A percentile compares a stretch with the other conserved stretches of the same genome.
Conservation (phyloP, 345 rosid genomes). For the Capsella bursapastoris region DNA sequence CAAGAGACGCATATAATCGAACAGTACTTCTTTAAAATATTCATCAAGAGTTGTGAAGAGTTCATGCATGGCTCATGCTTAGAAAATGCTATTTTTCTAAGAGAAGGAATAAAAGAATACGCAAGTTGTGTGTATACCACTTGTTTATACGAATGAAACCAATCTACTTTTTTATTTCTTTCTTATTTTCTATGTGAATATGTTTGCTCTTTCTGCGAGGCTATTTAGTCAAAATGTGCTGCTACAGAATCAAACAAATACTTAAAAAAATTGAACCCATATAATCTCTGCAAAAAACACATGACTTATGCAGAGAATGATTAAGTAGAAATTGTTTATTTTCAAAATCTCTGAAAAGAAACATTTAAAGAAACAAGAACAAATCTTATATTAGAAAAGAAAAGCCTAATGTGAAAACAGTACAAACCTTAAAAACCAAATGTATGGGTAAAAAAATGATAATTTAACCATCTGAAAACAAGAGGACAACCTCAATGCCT, state of each 20-base stretch:
- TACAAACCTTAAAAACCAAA: conserved; percentile 30
- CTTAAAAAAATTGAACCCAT: conserved; percentile 28
- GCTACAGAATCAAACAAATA: conserved; percentile 34
- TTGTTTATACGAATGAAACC: conserved; percentile 34
- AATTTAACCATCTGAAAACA: conserved; percentile 34
- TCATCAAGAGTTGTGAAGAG: conserved; percentile 31
- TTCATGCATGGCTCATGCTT: conserved; percentile 42
- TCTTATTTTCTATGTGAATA: neutral
- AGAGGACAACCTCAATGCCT: conserved; percentile 42
- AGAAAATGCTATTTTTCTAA: conserved; percentile 31
- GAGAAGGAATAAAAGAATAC: conserved; percentile 1
- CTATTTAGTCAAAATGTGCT: conserved; percentile 45
- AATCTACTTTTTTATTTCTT: conserved; percentile 6
- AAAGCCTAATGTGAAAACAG: conserved; percentile 27
- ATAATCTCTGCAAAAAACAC: conserved; percentile 35
- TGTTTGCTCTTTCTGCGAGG: conserved; percentile 17
- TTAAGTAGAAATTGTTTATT: neutral
- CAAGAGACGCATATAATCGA: neutral
- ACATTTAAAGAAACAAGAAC: neutral
- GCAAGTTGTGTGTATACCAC: conserved; percentile 33
- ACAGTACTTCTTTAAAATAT: conserved; percentile 8
- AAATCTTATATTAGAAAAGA: conserved; percentile 12
- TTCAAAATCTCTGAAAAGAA: neutral
- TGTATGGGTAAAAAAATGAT: conserved; percentile 24
- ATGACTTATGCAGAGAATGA: conserved; percentile 37